Evolutionary conservation across 73 alveolate genomes (phyloP).

Genomic region (Paraurostyla sp.): DNA sequence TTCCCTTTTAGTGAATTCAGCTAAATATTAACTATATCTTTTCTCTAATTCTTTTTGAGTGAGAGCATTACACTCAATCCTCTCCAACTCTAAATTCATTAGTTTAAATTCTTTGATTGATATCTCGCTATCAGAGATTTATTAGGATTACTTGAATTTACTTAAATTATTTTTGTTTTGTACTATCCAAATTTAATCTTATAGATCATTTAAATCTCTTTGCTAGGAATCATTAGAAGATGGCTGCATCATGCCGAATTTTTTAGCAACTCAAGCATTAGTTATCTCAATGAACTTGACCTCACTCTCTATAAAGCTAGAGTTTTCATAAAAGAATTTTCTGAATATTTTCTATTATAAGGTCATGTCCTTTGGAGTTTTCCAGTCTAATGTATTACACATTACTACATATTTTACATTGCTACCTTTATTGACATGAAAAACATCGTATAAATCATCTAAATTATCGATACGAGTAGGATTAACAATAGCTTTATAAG

Average conservation of each 20-base stretch:
- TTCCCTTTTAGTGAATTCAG: constrained; percentile 25
- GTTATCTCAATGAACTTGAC: constrained; percentile 36
- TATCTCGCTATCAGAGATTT: too few relatives aligned
- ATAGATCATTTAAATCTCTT: too few relatives aligned
- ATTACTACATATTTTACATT: constrained; percentile 37
- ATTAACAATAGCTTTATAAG: not conserved
- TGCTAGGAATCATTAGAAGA: too few relatives aligned
- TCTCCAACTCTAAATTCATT: not conserved
- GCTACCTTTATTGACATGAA: constrained; percentile 23
- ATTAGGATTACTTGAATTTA: not conserved
- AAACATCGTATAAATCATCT: constrained; percentile 31
- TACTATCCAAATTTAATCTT: not conserved
- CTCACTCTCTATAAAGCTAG: constrained; percentile 27
- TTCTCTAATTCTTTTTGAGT: not conserved
- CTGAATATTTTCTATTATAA: constrained; percentile 19
- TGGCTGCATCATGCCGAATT: not conserved
- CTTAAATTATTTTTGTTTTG: not conserved
- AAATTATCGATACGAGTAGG: constrained; percentile 11
- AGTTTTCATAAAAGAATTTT: constrained; percentile 55
- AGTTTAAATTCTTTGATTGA: constrained; percentile 4
- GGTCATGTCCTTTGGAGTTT: constrained; percentile 9
- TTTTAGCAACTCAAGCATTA: not conserved
- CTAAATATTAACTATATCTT: not conserved
- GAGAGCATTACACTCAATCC: not conserved
- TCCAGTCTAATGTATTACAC: not conserved